Evolutionary conservation across 768 basidiomycete genomes (phyloP).

Genomic region (Glaciozyma martinii): DNA sequence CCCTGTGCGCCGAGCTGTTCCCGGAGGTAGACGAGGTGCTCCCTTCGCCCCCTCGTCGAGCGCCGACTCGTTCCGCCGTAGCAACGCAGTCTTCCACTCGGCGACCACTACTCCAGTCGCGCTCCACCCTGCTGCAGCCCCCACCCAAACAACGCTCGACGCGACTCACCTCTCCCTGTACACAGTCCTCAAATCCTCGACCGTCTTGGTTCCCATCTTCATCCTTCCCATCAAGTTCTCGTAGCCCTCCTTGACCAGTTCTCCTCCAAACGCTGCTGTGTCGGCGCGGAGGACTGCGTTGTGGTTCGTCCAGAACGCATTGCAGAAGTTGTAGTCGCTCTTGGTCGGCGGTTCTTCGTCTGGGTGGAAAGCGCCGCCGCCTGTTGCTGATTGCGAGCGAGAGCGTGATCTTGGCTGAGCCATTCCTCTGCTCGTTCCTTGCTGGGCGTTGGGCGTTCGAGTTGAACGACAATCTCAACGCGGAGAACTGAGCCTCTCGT

Average conservation of each 20-base stretch:
- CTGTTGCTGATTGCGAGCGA: no score
- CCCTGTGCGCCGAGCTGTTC: neutral
- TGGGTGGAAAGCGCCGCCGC: neutral
- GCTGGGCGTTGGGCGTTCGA: no score
- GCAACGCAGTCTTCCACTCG: neutral
- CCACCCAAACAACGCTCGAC: no score
- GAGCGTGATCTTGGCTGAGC: no score
- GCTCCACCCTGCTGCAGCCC: neutral
- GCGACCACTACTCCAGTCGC: neutral
- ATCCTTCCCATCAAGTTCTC: slow-evolving; percentile 37
- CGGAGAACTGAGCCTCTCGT: no score
- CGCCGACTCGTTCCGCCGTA: neutral
- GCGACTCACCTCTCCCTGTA: slow-evolving; percentile 83
- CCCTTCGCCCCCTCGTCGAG: neutral
- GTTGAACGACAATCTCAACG: no score
- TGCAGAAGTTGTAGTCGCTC: slow-evolving; percentile 68
- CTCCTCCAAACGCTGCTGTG: slow-evolving; percentile 34
- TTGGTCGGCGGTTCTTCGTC: neutral
- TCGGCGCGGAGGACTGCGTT: neutral
- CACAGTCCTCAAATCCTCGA: slow-evolving; percentile 76
- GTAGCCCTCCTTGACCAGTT: slow-evolving; percentile 10
- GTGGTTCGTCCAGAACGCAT: slow-evolving; percentile 72
- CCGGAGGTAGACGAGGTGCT: neutral
- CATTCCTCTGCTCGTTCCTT: no score
- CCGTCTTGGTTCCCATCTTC: slow-evolving; percentile 49